phyloP scores from a whole-genome alignment of 257 asterid species.

The Eustoma russellianum region DNA sequence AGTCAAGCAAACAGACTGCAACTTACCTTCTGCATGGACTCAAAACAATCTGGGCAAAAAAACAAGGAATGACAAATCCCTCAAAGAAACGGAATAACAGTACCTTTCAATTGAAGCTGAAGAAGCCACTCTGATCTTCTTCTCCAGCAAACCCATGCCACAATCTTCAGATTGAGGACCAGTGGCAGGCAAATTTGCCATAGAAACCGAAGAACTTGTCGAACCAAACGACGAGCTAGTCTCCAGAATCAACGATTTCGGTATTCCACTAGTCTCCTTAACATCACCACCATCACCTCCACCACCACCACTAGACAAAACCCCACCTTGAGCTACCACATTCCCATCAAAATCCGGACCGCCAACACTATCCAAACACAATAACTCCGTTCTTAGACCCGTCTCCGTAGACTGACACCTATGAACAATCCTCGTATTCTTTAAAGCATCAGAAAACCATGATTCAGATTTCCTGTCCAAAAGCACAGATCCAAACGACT shows the following conservation, averaged over 20 bases:
- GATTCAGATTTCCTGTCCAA: conserved; percentile 60
- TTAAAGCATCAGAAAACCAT: conserved; percentile 70
- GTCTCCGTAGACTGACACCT: conserved; percentile 57
- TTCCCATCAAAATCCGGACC: conserved; percentile 22
- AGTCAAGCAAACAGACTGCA: too few relatives aligned
- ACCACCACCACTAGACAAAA: conserved; percentile 13
- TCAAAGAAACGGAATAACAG: not conserved
- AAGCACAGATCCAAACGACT: conserved; percentile 42
- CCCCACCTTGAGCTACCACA: conserved; percentile 28
- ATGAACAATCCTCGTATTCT: conserved; percentile 46
- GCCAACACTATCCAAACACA: conserved; percentile 23
- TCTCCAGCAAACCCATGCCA: conserved; percentile 29
- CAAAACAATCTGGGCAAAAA: too few relatives aligned
- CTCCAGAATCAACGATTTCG: conserved; percentile 64
- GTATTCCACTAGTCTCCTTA: conserved; percentile 14
- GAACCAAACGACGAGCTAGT: conserved; percentile 82
- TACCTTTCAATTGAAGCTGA: conserved; percentile 76
- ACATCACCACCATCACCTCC: conserved; percentile 20
- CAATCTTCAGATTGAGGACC: conserved; percentile 44
- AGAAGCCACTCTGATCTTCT: conserved; percentile 49
- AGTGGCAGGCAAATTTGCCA: conserved; percentile 53
- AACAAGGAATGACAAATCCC: too few relatives aligned
- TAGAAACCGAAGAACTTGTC: conserved; percentile 53
- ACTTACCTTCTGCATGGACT: too few relatives aligned
- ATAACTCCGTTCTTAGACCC: conserved; percentile 26